Evolutionary conservation across 495 filamentous ascomycete species (phyloP).

Genomic region (Acidiella bohemica): DNA sequence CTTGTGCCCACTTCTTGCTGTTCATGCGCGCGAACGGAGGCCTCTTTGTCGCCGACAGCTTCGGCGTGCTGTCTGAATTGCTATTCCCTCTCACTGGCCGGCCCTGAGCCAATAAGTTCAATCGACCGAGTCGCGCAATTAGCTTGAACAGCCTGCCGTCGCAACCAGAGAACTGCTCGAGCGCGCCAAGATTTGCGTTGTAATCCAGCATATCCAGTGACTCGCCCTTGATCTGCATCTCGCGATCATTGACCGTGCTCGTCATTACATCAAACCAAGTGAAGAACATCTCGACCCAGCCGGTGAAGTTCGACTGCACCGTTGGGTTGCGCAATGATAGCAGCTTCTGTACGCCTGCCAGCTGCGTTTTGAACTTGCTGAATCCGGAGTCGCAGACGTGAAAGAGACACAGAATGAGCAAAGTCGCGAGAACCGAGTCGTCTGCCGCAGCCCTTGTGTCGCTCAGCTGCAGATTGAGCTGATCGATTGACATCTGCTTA

Average conservation of each 20-base stretch:
- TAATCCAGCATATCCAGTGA: conserved; percentile 53
- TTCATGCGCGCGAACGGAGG: conserved; percentile 5
- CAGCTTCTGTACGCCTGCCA: conserved; percentile 87
- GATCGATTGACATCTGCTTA: conserved; percentile 64
- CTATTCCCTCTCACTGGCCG: conserved; percentile 24
- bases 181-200: conserved; percentile 55
- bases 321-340: conserved; percentile 63
- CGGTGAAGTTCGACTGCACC: conserved; percentile 50
- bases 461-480: conserved; percentile 70
- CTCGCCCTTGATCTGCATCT: conserved; percentile 66
- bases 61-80: conserved; percentile 25
- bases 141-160: conserved; percentile 41
- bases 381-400: conserved; percentile 88
- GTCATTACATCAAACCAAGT: conserved; percentile 95
- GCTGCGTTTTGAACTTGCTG: conserved; percentile 83
- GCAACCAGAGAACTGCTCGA: conserved; percentile 82
- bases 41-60: conserved; percentile 17
- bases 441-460: conserved; percentile 59
- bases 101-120: conserved; percentile 78
- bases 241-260: conserved; percentile 80
- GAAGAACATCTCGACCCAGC: conserved; percentile 92
- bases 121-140: conserved; percentile 43
- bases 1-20: no score
- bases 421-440: conserved; percentile 77
- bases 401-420: conserved; percentile 80